Conservation (phyloP, 1,139 yeast genomes). For the Zhuliangozyma blackwelliae region DNA sequence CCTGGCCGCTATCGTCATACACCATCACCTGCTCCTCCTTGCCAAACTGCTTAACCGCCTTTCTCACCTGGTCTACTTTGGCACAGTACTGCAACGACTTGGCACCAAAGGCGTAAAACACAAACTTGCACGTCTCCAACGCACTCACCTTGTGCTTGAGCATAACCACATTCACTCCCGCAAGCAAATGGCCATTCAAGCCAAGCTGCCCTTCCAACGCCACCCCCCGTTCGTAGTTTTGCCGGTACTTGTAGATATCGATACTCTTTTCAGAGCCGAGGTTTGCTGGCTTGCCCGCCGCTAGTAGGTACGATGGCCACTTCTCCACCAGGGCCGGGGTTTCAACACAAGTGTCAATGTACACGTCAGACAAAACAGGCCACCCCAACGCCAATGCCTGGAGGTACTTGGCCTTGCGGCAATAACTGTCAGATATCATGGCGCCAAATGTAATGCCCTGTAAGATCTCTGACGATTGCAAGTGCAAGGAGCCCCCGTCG, state of each 20-base stretch:
- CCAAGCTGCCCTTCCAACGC: conserved; percentile 32
- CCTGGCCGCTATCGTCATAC: conserved; percentile 20
- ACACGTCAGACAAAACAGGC: conserved; percentile 72
- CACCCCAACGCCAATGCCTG: conserved; percentile 85
- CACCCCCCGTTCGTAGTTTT: conserved; percentile 19
- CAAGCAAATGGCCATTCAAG: conserved; percentile 34
- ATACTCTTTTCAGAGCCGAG: conserved; percentile 34
- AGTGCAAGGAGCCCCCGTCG: conserved; percentile 4
- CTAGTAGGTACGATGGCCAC: conserved; percentile 59
- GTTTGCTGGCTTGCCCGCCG: conserved; percentile 61
- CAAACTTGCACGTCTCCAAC: conserved; percentile 37
- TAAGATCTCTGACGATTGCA: conserved; percentile 16
- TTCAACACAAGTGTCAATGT: conserved; percentile 49
- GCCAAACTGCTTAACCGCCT: neutral
- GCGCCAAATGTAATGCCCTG: conserved; percentile 52
- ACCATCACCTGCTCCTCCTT: conserved; percentile 13
- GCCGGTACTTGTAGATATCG: conserved; percentile 38
- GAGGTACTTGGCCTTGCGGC: conserved; percentile 73
- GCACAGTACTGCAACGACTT: conserved; percentile 15
- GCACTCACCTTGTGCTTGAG: conserved; percentile 18
- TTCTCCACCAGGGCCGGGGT: conserved; percentile 15
- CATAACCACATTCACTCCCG: conserved; percentile 27
- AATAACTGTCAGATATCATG: conserved; percentile 52
- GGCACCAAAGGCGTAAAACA: conserved; percentile 48
- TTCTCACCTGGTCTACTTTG: conserved; percentile 5